A percentile compares a stretch with the other conserved stretches of the same genome.
Evolutionary conservation across 1,284 basidiomycete genomes (phyloP).

Genomic region (Apiotrichum mycotoxinovorans): DNA sequence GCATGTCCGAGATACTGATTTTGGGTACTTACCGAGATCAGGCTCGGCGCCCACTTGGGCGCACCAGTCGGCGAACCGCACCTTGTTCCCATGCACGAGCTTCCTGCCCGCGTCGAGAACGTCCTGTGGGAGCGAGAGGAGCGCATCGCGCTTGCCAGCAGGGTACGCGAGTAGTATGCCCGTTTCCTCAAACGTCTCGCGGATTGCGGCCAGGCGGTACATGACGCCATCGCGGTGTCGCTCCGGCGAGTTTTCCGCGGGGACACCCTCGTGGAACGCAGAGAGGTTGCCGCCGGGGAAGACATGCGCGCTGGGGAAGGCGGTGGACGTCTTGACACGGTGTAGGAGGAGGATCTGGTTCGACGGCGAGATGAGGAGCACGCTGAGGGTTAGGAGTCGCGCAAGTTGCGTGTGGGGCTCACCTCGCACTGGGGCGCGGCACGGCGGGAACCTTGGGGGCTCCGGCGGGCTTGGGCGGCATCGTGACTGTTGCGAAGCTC

Average conservation of each 20-base stretch:
- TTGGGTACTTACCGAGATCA: constrained; percentile 10
- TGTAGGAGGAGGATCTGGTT: constrained; percentile 19
- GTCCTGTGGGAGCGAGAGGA: neutral
- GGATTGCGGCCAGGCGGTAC: constrained; percentile 13
- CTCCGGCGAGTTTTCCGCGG: neutral
- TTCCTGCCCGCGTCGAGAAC: constrained; percentile 2
- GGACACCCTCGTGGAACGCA: neutral
- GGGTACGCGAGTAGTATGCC: constrained; percentile 9
- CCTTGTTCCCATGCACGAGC: constrained; percentile 5
- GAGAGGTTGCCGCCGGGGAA: constrained; percentile 14
- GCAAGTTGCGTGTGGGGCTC: neutral
- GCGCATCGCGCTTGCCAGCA: neutral
- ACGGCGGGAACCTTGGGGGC: neutral
- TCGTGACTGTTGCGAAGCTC: neutral
- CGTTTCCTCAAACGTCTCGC: constrained; percentile 15
- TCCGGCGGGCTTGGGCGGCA: neutral
- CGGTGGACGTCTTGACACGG: constrained; percentile 13
- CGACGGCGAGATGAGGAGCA: constrained; percentile 15
- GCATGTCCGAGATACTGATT: neutral
- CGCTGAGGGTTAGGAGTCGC: neutral
- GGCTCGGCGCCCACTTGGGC: constrained; percentile 12
- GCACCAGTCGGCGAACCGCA: constrained; percentile 2
- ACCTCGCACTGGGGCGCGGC: constrained; percentile 2
- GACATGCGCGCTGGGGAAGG: constrained; percentile 9
- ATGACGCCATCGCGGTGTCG: constrained; percentile 12